These are phyloP conservation scores for Limonium bicolor DNA, from an alignment of 148 eudicot genomes.

Conservation along the genomic window DNA sequence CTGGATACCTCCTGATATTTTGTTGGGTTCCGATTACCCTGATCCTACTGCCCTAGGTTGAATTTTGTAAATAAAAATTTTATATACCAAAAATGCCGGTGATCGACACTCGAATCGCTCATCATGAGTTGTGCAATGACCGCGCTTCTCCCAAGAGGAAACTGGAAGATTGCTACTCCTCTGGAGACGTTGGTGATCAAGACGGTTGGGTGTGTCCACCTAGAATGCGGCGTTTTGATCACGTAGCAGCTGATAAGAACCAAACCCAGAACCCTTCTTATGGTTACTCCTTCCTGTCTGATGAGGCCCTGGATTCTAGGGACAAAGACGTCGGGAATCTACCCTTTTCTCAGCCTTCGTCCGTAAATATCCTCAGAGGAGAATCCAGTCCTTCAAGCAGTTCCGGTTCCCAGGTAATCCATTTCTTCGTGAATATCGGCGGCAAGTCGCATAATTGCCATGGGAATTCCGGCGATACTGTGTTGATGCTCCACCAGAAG, in stretches of 20 bases:
- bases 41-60: no score
- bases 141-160: no score
- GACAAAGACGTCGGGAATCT: constrained; percentile 1
- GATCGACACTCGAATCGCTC: no score
- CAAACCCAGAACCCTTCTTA: not conserved
- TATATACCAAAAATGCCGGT: no score
- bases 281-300: not conserved
- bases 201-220: constrained; percentile 3
- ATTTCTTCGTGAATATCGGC: constrained; percentile 45
- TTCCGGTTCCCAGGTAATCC: constrained; percentile 6
- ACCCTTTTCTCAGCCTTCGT: not conserved
- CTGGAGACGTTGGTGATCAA: constrained; percentile 1
- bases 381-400: constrained; percentile 1
- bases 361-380: not conserved
- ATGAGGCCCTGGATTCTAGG: constrained; percentile 4
- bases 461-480: constrained; percentile 26
- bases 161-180: constrained; percentile 3
- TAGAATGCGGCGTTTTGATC: not conserved
- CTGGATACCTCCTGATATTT: no score
- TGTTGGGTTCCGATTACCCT: no score
- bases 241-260: not conserved
- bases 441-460: constrained; percentile 33
- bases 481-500: constrained; percentile 24
- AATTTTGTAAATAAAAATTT: no score
- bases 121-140: no score